Base-by-base conservation (phyloP, 495 filamentous ascomycete genomes). In the Penicillium samsonianum region DNA sequence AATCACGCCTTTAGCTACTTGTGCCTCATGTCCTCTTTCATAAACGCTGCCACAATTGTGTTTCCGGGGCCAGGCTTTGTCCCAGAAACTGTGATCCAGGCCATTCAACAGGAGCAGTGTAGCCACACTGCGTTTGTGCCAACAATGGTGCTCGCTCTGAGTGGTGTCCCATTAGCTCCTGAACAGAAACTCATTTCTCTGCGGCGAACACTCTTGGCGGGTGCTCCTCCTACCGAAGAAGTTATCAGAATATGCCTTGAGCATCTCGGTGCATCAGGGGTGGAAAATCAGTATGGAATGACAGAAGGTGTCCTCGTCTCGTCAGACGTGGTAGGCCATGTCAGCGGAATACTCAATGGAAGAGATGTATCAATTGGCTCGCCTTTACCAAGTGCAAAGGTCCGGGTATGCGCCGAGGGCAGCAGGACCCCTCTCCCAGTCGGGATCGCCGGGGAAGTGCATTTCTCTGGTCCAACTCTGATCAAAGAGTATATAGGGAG, bases 281-380 rank as follows among this genome's bases (percentile, higher is more conserved):
- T 65, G 28, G 63, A 67, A 25, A 67, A 68, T 53, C 64, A 65
- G 20, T 79, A 72, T 49, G 77, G 77, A 2, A 77, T 80, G 76
- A 78, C 67, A 6, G 75, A 78, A 57, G 73, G 69, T 14, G 56
- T 68, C 2, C 64, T 67, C 16, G 59, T 68, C 2, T 59, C 72
- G 16, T 62, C 63, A 16, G 70, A 65, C 48, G 22, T 52, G 19
- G 50, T 57, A 0, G 28, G 22, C 43, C 43, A 45, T 2, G 10
- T 31, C 25, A 46, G 43, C n/a, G 58, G 46, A 11, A 60, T 64
- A 7, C 46, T 56, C 50, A 63, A 59, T 22, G 64, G 35, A 10
- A 38, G 51, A 10, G 53, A 52, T 48, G 59, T 55, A 53, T 58
- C 53, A 11, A 59, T 68, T 16, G 75, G 77, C 3, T 65, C 56